Conservation (phyloP, 345 rosid species). For the Populus ilicifolia region DNA sequence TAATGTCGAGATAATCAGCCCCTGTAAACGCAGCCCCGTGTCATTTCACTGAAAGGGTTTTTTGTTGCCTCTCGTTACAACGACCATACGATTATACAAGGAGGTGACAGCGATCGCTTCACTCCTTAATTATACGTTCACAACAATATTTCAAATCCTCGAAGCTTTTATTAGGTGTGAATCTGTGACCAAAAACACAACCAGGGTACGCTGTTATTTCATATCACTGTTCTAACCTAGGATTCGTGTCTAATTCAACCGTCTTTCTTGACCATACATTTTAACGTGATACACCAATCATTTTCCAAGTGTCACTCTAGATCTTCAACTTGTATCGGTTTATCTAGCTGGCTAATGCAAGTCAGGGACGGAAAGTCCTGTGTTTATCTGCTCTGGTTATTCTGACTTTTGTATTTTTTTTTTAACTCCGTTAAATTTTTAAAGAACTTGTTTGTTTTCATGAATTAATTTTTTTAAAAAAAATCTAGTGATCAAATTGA, state of each 20-base stretch:
- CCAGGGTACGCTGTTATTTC: not conserved
- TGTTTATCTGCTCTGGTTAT: too few species aligned
- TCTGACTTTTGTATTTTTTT: too few species aligned
- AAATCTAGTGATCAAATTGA: too few species aligned
- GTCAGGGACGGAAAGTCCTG: too few species aligned
- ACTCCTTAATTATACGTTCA: not conserved
- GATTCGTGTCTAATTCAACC: not conserved
- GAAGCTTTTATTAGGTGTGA: not conserved
- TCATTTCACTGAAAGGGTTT: not conserved
- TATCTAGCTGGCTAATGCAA: not conserved
- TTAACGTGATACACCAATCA: slow-evolving; percentile 5
- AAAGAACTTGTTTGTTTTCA: too few species aligned
- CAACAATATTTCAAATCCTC: too few species aligned
- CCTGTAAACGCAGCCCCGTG: not conserved
- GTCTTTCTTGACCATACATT: not conserved
- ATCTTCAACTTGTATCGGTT: not conserved
- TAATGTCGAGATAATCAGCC: not conserved
- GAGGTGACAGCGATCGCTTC: too few species aligned
- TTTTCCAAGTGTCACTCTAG: slow-evolving; percentile 5
- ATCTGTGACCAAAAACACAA: slow-evolving; percentile 12
- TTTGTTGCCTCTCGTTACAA: not conserved
- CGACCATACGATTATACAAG: not conserved
- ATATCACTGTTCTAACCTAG: not conserved
- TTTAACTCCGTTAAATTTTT: too few species aligned
- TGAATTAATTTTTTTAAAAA: too few species aligned